Conservation (phyloP, 805 yeast genomes). For the Wickerhamomyces tratensis region DNA sequence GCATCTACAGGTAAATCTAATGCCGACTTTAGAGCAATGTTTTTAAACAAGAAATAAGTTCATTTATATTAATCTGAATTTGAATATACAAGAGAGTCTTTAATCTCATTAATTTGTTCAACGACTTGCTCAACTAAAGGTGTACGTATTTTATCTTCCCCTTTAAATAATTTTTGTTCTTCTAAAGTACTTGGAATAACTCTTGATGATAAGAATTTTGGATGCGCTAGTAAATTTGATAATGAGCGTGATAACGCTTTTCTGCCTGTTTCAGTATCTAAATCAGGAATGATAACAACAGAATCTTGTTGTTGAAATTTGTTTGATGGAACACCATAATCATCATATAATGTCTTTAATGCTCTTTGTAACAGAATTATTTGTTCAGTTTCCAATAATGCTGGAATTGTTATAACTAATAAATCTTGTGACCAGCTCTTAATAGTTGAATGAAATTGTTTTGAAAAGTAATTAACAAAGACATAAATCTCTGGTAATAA, state of each 20-base stretch:
- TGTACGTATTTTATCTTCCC: constrained; percentile 30
- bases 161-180: constrained; percentile 49
- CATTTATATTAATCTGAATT: background rate
- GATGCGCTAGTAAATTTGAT: constrained; percentile 74
- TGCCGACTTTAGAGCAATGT: constrained; percentile 17
- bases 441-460: constrained; percentile 56
- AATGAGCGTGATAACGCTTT: constrained; percentile 51
- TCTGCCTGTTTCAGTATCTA: constrained; percentile 50
- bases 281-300: constrained; percentile 39
- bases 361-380: constrained; percentile 54
- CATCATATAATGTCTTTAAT: constrained; percentile 42
- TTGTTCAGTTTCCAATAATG: constrained; percentile 58
- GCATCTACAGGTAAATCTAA: constrained; percentile 8
- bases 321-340: constrained; percentile 28
- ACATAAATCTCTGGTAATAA: constrained; percentile 56
- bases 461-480: constrained; percentile 51
- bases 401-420: constrained; percentile 35
- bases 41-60: constrained; percentile 4
- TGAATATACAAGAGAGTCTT: constrained; percentile 23
- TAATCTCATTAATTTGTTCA: constrained; percentile 42
- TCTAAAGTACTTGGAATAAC: constrained; percentile 54
- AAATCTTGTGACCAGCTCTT: constrained; percentile 61
- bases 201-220: constrained; percentile 69
- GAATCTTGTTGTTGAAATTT: constrained; percentile 9
- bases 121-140: constrained; percentile 37